Conservation (phyloP, 2,329 filamentous ascomycete genomes). For the Falciphora oryzae region DNA sequence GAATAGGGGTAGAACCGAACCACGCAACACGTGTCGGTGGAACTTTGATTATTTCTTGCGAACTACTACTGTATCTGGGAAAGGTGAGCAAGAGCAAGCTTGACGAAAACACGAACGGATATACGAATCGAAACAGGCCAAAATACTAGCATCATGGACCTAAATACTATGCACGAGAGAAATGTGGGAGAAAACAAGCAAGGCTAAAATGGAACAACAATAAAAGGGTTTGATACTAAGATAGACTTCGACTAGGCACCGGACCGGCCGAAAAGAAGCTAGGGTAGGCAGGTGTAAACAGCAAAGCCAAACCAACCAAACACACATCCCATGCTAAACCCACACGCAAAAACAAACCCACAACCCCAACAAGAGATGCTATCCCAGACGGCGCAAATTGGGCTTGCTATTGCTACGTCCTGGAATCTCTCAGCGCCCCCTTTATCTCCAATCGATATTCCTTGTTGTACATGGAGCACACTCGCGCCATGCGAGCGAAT, state of each 20-base stretch:
- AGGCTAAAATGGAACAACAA: neutral
- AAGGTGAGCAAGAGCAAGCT: too few relatives aligned
- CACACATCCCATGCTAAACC: too few relatives aligned
- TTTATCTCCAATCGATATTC: neutral
- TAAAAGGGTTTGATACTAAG: neutral
- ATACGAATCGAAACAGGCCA: neutral
- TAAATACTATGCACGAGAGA: neutral
- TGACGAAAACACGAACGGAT: neutral
- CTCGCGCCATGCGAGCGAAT: too few relatives aligned
- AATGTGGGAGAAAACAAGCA: too few relatives aligned
- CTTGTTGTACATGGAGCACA: neutral
- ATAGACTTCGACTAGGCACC: neutral
- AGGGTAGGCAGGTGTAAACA: neutral
- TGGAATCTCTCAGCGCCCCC: neutral
- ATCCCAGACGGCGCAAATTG: neutral
- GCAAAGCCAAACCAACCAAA: neutral
- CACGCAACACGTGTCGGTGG: too few relatives aligned
- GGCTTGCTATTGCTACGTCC: neutral
- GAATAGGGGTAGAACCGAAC: neutral
- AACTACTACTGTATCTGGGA: neutral
- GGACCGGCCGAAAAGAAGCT: neutral
- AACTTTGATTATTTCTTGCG: neutral
- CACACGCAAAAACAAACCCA: neutral
- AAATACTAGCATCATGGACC: neutral
- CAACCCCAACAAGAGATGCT: neutral